Evolutionary conservation across 169 alveolate species (phyloP).

Genomic region (Eimeria sp.): DNA sequence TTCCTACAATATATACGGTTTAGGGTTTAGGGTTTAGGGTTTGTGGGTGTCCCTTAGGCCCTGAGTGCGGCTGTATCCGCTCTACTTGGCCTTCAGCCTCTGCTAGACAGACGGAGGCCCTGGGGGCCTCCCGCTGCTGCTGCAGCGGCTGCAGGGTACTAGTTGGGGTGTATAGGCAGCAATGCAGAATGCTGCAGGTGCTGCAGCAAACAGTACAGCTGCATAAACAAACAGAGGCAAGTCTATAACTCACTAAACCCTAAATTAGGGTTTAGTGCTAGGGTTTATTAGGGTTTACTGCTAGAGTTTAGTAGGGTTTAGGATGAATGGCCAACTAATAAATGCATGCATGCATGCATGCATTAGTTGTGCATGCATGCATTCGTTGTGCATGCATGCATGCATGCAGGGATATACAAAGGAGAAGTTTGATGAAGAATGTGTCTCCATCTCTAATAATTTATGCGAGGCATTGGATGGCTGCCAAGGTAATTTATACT

Average conservation of each 20-base stretch:
- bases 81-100: conserved; percentile 24
- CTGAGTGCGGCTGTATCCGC: too few species aligned
- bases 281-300: not conserved
- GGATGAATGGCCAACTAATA: too few species aligned
- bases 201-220: not conserved
- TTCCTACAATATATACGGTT: too few species aligned
- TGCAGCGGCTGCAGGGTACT: conserved; percentile 5
- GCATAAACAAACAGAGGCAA: not conserved
- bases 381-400: not conserved
- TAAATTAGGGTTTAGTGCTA: not conserved
- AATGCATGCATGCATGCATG: too few species aligned
- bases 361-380: not conserved
- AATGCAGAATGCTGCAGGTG: not conserved
- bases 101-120: not conserved
- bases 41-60: too few species aligned
- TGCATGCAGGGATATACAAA: not conserved
- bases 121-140: conserved; percentile 21
- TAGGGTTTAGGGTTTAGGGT: too few species aligned
- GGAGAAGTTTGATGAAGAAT: not conserved
- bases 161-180: conserved; percentile 32
- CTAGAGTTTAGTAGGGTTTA: too few species aligned
- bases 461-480: conserved; percentile 43
- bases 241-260: not conserved
- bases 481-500: conserved; percentile 4
- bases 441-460: not conserved